Conservation (phyloP, 306 rosid species). For the Corylus americana region DNA sequence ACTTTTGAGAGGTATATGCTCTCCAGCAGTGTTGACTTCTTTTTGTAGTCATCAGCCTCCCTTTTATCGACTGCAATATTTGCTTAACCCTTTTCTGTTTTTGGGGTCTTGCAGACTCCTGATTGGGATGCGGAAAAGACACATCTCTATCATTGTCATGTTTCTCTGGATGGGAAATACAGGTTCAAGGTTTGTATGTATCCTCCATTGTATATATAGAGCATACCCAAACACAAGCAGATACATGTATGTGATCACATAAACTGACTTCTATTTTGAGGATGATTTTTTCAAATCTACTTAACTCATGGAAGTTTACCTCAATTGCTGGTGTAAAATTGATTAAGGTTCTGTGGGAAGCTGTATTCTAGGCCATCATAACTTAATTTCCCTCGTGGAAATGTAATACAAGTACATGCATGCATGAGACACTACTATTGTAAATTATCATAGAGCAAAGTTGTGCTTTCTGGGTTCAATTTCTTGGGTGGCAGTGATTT, state of each 20-base stretch:
- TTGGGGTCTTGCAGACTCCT: slow-evolving; percentile 42
- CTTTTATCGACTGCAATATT: not conserved
- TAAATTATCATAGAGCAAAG: not conserved
- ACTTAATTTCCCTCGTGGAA: not conserved
- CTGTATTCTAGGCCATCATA: not conserved
- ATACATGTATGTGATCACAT: not conserved
- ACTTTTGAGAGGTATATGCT: not conserved
- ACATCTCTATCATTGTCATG: slow-evolving; percentile 56
- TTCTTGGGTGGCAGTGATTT: not conserved
- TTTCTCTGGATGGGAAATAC: slow-evolving; percentile 49
- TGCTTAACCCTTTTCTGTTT: slow-evolving; percentile 1
- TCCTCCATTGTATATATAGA: not conserved
- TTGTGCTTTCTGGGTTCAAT: not conserved
- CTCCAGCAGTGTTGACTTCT: not conserved
- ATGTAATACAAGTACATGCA: not conserved
- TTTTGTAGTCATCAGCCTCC: not conserved
- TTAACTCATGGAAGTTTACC: not conserved
- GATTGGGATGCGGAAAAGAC: slow-evolving; percentile 67
- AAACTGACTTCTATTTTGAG: not conserved
- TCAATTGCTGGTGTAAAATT: not conserved
- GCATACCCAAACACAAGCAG: not conserved
- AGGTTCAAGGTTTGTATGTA: slow-evolving; percentile 63
- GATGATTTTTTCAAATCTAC: not conserved
- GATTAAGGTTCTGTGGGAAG: not conserved
- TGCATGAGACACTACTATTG: not conserved